Conservation (phyloP, 176 grass and related monocot species). For the Dendrocalamus sinicus region DNA sequence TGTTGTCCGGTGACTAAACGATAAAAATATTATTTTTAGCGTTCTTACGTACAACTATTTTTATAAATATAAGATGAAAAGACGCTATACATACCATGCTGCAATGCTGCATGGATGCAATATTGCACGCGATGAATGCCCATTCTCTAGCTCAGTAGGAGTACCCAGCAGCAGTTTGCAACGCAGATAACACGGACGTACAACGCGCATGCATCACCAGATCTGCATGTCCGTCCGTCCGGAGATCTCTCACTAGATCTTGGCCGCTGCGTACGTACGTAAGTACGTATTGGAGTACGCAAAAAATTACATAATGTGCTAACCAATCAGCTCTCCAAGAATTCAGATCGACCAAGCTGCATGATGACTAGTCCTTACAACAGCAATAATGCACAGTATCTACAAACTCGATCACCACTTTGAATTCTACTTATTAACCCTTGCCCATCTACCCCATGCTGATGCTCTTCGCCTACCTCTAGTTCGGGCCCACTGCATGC, state of each 20-base stretch:
- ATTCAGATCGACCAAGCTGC: conserved; percentile 4
- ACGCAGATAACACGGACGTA: not conserved
- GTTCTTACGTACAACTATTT: too few relatives aligned
- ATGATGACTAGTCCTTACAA: not conserved
- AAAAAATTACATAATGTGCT: too few relatives aligned
- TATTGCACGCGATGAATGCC: not conserved
- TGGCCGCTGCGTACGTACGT: conserved; percentile 38
- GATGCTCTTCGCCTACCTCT: conserved; percentile 32
- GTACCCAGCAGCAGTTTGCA: not conserved
- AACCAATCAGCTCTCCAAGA: conserved; percentile 13
- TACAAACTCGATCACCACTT: not conserved
- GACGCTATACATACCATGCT: too few relatives aligned
- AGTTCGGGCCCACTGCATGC: conserved; percentile 1
- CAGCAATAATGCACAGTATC: not conserved
- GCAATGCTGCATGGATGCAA: not conserved
- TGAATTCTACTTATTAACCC: not conserved
- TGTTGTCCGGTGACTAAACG: too few relatives aligned
- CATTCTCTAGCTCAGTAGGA: not conserved
- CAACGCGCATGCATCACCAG: not conserved
- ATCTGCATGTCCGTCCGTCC: conserved; percentile 33
- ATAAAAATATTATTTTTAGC: too few relatives aligned
- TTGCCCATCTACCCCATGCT: conserved; percentile 6
- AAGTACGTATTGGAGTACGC: not conserved
- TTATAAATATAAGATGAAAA: too few relatives aligned
- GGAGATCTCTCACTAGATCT: conserved; percentile 46